Percentiles rank a stretch among this genome's conserved stretches.
These are phyloP conservation scores for Pseudogymnoascus sp. DNA, from an alignment of 2,329 filamentous ascomycete species.

Conservation along the genomic window DNA sequence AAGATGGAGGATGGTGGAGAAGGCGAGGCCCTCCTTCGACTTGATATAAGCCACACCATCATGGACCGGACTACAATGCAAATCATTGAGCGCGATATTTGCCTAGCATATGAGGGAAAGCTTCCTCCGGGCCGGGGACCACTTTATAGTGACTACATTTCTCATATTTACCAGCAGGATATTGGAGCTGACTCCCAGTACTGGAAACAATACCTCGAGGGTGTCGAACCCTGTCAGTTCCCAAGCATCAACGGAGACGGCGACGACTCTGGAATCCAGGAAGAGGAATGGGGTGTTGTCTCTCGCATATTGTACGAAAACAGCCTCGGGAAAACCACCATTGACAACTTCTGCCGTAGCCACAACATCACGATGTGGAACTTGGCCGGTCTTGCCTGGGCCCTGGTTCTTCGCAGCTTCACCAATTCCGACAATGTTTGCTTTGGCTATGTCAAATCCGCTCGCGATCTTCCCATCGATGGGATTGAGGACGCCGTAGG, in stretches of 20 bases:
- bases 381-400: conserved; percentile 18
- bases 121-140: conserved; percentile 31
- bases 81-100: conserved; percentile 23
- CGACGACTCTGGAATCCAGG: not conserved
- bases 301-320: not conserved
- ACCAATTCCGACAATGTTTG: conserved; percentile 30
- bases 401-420: conserved; percentile 27
- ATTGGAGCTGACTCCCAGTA: conserved; percentile 32
- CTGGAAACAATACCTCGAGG: conserved; percentile 38
- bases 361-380: not conserved
- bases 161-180: conserved; percentile 25
- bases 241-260: conserved; percentile 25
- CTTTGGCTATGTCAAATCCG: conserved; percentile 34
- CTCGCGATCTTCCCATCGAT: conserved; percentile 37
- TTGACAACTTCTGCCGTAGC: not conserved
- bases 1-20: not conserved
- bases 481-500: conserved; percentile 34
- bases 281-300: not conserved
- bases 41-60: not conserved
- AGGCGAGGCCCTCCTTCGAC: not conserved
- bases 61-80: conserved; percentile 6
- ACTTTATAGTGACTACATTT: conserved; percentile 33
- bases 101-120: conserved; percentile 37
- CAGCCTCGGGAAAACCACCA: not conserved
- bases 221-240: conserved; percentile 39